These are phyloP conservation scores for Albizia julibrissin DNA, from an alignment of 306 rosid genomes.

Conservation along the genomic window DNA sequence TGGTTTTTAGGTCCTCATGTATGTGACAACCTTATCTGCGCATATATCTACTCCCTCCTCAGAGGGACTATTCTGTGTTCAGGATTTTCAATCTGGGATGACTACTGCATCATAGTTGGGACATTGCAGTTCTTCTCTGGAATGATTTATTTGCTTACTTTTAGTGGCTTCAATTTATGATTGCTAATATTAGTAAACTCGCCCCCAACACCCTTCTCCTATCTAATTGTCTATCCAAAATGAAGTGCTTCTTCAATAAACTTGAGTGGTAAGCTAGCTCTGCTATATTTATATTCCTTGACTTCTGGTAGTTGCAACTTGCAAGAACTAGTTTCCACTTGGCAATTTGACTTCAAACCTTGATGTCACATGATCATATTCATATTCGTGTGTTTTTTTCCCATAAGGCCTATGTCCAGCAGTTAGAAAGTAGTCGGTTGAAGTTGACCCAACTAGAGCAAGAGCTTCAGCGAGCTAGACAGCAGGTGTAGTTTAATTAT, in stretches of 20 bases:
- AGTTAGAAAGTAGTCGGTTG: conserved; percentile 83
- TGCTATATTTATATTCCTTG: neutral
- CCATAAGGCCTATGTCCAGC: conserved; percentile 83
- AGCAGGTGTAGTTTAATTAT: conserved; percentile 57
- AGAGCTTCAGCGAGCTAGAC: conserved; percentile 90
- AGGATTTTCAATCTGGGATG: neutral
- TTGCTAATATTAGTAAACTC: neutral
- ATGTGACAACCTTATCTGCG: neutral
- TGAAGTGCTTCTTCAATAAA: neutral
- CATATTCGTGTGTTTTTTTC: neutral
- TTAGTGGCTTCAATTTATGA: neutral
- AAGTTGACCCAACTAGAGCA: conserved; percentile 85
- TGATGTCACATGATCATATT: neutral
- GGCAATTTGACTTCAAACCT: conserved; percentile 9
- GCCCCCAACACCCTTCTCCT: neutral
- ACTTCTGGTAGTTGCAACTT: conserved; percentile 4
- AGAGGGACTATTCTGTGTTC: neutral
- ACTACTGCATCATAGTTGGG: neutral
- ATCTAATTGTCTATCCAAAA: neutral
- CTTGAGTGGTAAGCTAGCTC: neutral
- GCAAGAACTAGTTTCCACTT: neutral
- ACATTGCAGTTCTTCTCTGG: neutral
- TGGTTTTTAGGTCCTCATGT: neutral
- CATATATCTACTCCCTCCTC: neutral
- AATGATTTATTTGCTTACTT: neutral